Evolutionary conservation across 2,329 filamentous ascomycete species (phyloP).

Genomic region (Cercospora sp.): DNA sequence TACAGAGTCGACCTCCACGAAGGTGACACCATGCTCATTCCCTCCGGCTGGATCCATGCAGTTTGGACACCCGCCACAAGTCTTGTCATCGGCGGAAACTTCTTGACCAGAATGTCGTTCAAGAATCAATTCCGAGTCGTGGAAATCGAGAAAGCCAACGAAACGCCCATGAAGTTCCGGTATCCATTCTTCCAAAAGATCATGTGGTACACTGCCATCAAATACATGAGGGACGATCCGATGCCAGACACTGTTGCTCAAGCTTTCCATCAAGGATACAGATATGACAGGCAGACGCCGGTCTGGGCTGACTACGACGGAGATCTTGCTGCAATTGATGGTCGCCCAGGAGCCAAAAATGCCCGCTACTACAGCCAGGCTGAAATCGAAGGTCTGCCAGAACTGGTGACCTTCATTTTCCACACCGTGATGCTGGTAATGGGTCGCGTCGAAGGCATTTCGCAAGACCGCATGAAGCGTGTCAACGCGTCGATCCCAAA

Average conservation of each 20-base stretch:
- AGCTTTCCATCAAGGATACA: constrained; percentile 56
- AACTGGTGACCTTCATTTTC: constrained; percentile 61
- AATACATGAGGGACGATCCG: constrained; percentile 64
- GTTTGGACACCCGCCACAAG: constrained; percentile 71
- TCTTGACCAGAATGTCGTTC: constrained; percentile 65
- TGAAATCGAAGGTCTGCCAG: constrained; percentile 61
- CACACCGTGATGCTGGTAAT: constrained; percentile 63
- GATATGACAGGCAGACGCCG: constrained; percentile 57
- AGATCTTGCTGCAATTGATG: constrained; percentile 52
- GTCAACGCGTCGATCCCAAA: constrained; percentile 65
- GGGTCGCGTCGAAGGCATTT: constrained; percentile 62
- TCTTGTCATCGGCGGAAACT: constrained; percentile 70
- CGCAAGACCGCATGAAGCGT: constrained; percentile 58
- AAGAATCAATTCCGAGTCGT: constrained; percentile 66
- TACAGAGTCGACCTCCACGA: constrained; percentile 65
- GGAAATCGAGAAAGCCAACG: constrained; percentile 67
- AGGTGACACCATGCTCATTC: constrained; percentile 70
- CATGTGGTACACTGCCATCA: constrained; percentile 66
- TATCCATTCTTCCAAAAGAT: constrained; percentile 70
- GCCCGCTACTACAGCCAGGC: constrained; percentile 63
- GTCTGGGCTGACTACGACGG: constrained; percentile 60
- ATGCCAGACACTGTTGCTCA: constrained; percentile 59
- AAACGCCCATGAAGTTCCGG: constrained; percentile 64
- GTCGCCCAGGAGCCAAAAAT: constrained; percentile 51
- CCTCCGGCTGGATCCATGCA: constrained; percentile 70